Evolutionary conservation across 305 asterid species (phyloP), one percentile per base, ranked within the genome.

Genomic region (Fraxinus angustifolia): DNA sequence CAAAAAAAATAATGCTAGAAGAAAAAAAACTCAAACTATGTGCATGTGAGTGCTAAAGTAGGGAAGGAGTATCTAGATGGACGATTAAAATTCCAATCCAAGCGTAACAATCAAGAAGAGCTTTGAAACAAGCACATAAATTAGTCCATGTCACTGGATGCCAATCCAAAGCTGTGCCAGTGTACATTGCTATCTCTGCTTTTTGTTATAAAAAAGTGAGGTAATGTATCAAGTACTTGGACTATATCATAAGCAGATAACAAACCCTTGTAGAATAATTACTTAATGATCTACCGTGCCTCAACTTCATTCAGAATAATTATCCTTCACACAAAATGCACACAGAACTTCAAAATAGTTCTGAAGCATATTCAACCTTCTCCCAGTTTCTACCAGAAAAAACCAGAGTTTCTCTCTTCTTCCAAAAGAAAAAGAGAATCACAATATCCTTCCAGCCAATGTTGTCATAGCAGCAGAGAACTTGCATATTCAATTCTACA

Each of bases 111-210:
- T 38, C 78, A 30, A 70, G 1, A 14, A 40, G 68, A 77, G 81
- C 79, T 40, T 70, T 33, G 42, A 17, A 50, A 71, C 58, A 35
- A 77, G 73, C 50, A n/a, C 67, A 80, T 60, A 56, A 81, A 67
- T 26, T 67, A 48, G 21, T 60, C 53, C 50, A 56, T 16, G 31
- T 48, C 78, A 75, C 33, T 62, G 67, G 23, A 60, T 40, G 72
- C 42, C 81, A 71, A 67, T 21, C 65, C 28, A 78, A 77, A 78
- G 67, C 84, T 74, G 28, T 74, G 58, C 17, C 84, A 67, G 28
- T 73, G 58, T 26, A 40, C 12, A 78, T 19, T 36, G 77, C 79
- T 81, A 48, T 26, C 76, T 84, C 28, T 6, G n/a, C 74, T 11
- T 78, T 21, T 21, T 70, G 31, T n/a, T 31, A 75, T 56, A 53